Conservation (phyloP, 2,329 filamentous ascomycete genomes). For the Arthrobotrys sinensis region DNA sequence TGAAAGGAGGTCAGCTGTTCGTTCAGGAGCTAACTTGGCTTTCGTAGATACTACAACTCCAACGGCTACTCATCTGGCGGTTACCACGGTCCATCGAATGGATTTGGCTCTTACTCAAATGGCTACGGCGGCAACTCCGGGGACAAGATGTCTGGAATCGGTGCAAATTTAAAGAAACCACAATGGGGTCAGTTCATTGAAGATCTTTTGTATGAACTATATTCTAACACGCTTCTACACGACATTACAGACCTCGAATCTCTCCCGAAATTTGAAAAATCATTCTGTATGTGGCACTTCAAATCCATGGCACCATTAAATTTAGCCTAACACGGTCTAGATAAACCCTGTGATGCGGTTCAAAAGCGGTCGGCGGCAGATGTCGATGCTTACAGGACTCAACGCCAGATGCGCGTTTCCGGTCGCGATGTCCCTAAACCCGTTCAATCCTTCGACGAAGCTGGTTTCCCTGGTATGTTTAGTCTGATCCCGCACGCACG, state of each 20-base stretch:
- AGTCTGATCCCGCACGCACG: not conserved
- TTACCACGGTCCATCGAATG: conserved; percentile 63
- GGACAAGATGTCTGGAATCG: conserved; percentile 94
- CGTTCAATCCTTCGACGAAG: conserved; percentile 97
- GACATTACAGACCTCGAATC: conserved; percentile 76
- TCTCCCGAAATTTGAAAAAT: conserved; percentile 98
- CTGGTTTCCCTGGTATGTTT: conserved; percentile 82
- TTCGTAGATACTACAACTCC: conserved; percentile 67
- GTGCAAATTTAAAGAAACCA: conserved; percentile 87
- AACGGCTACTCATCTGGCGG: conserved; percentile 69
- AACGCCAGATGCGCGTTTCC: conserved; percentile 86
- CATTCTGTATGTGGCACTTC: conserved; percentile 75
- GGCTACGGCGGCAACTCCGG: conserved; percentile 75
- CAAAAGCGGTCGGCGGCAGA: conserved; percentile 81
- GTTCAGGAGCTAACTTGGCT: conserved; percentile 8
- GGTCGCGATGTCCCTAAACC: conserved; percentile 89
- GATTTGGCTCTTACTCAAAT: conserved; percentile 67
- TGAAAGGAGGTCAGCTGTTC: not conserved
- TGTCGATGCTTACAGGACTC: conserved; percentile 87
- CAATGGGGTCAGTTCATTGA: conserved; percentile 80
- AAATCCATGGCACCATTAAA: not conserved
- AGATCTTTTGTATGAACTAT: conserved; percentile 36
- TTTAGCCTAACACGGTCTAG: conserved; percentile 20
- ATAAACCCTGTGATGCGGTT: conserved; percentile 70
- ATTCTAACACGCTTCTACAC: conserved; percentile 26